Evolutionary conservation across 129 eudicot genomes (phyloP), one percentile per base, ranked within the genome.

Genomic region (Flaveria brownii): DNA sequence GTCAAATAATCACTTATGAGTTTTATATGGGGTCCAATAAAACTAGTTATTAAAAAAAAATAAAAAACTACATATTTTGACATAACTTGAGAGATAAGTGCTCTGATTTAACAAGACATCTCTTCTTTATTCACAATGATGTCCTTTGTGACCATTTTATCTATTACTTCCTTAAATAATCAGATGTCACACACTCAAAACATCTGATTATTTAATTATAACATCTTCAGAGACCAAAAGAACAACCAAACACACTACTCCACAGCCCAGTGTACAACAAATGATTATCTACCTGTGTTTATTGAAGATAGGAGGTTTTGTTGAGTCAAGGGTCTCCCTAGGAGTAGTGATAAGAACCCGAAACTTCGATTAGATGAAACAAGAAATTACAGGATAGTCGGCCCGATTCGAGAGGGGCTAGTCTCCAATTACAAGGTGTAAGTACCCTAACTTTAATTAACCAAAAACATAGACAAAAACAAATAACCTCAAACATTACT

Each of bases 111-210:
- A 20, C 22, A 56, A 20, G 22, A 20, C 30, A 20, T 10, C 13
- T 56, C 28, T 20, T 8, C 5, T 56, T 56, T 56, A 15, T 20
- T n/a, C 50, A n/a, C 23, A 14, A 66, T 39, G 42, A n/a, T n/a
- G 11, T 9, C 51, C 30, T 39, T 68, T 42, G 41, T 17, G 30
- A 42, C 45, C 22, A 39, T 43, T 68, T 68, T 20, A 45, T 43
- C 73, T 3, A 5, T 20, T 11, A 68, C 3, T 23, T 68, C 17
- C 51, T 43, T 42, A 41, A n/a, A 16, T 65, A n/a, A 65, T 65
- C 47, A 36, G 18, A 65, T 36, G 22, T 16, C 70, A 65, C 70
- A 65, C 25, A 65, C 51, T 66, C 26, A 16, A 66, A 66, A 57
- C 6, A 33, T 64, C 70, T 64, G 70, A 30, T 64, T 5, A 64